Base-by-base conservation (phyloP, 176 grass and related monocot genomes). In the Chrysopogon serrulatus region DNA sequence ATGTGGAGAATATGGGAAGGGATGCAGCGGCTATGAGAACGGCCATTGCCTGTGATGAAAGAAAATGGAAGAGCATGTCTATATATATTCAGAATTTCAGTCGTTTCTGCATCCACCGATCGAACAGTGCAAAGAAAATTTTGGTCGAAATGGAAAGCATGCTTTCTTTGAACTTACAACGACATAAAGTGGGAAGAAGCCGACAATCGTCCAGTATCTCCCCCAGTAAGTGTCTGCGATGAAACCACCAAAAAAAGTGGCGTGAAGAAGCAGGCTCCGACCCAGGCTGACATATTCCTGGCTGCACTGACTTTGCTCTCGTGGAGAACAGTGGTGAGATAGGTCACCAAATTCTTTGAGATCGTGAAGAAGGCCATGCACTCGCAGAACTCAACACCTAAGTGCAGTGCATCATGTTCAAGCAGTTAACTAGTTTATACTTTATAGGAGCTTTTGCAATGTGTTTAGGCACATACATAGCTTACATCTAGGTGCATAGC, bases 41-140 rank as follows among this genome's bases (percentile, higher is more conserved):
- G 19, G 79, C 11, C 83, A 86, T 57, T 69, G 79, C 90, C 90
- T 92, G 41, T n/a, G 14, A 54, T n/a, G n/a, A n/a, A n/a, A n/a
- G n/a, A n/a, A n/a, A n/a, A n/a, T n/a, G n/a, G n/a, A 23, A 54
- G 19, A 21, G 19, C 21, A 49, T 15, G 4, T n/a, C n/a, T n/a
- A n/a, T 18, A 11, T 44, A 17, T 48, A 23, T 54, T 51, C 49
- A 54, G 49, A 54, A 7, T n/a, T 6, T 39, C n/a, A n/a, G n/a
- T n/a, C n/a, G n/a, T n/a, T n/a, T n/a, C n/a, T n/a, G n/a, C n/a
- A 39, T 0, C 37, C 17, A 4, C 19, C 16, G 5, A 15, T 19
- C 5, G 19, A 49, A n/a, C n/a, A n/a, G n/a, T n/a, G n/a, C n/a
- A n/a, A n/a, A n/a, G n/a, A n/a, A n/a, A n/a, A n/a, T n/a, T n/a